Evolutionary conservation across 192 early-diverging fungal species (phyloP).

Genomic region (Coemansia sp.): DNA sequence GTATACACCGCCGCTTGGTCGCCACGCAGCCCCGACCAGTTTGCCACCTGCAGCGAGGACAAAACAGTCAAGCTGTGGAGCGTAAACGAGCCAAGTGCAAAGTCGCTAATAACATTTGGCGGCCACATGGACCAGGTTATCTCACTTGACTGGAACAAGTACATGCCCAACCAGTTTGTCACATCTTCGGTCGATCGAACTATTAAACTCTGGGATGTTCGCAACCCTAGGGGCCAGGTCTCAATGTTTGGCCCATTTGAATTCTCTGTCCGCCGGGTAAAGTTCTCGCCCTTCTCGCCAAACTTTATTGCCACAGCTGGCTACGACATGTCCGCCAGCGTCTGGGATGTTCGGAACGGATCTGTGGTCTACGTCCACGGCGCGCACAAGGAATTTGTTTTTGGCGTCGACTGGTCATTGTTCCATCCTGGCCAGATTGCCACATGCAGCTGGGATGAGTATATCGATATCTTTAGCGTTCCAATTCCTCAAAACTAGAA

Average conservation of each 20-base stretch:
- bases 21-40: slow-evolving; percentile 70
- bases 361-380: slow-evolving; percentile 72
- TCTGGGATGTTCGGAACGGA: slow-evolving; percentile 77
- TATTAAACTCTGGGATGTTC: slow-evolving; percentile 90
- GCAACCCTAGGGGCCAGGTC: slow-evolving; percentile 71
- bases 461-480: slow-evolving; percentile 64
- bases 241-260: slow-evolving; percentile 82
- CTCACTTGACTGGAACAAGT: slow-evolving; percentile 98
- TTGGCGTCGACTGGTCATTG: slow-evolving; percentile 91
- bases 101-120: slow-evolving; percentile 62
- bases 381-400: slow-evolving; percentile 92
- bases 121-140: slow-evolving; percentile 89
- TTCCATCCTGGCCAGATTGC: slow-evolving; percentile 86
- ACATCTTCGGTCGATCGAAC: slow-evolving; percentile 88
- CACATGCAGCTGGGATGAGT: slow-evolving; percentile 97
- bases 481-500: slow-evolving; percentile 18
- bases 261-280: slow-evolving; percentile 88
- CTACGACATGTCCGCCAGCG: slow-evolving; percentile 96
- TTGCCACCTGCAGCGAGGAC: slow-evolving; percentile 92
- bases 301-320: slow-evolving; percentile 77
- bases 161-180: slow-evolving; percentile 76
- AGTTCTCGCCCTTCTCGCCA: slow-evolving; percentile 88
- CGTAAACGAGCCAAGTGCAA: slow-evolving; percentile 61
- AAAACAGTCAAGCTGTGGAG: slow-evolving; percentile 93
- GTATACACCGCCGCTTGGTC: slow-evolving; percentile 91